Base-by-base conservation (phyloP, 1,284 basidiomycete species). In the Gymnopus androsaceus region DNA sequence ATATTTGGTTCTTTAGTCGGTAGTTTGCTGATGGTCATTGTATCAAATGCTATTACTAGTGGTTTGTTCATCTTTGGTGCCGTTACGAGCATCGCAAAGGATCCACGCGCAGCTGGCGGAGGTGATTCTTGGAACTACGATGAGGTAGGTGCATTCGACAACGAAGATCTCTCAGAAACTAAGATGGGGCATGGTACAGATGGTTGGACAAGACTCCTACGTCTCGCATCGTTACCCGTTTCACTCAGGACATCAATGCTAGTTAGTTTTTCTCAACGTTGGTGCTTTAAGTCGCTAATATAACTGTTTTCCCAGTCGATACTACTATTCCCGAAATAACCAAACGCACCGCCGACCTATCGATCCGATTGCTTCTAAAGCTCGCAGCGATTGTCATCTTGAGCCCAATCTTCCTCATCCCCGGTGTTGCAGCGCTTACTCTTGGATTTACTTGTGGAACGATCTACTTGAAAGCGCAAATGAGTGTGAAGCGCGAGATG, bases 401-500 rank as follows among this genome's bases (percentile, higher is more conserved):
- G 28, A 73, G 79, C 4, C 81, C 79, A 0, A 44, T 71, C n/a
- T 75, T 71, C 53, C 63, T 74, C 23, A 37, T 72, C 15, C 62
- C 70, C 7, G 69, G 72, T 15, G 51, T 78, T 21, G 46, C 70
- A 8, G 65, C 78, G n/a, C 75, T 76, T 50, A 68, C 78, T 11
- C 73, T 62, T 11, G 66, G 66, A n/a, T 55, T 45, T 31, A 61
- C 51, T 54, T 42, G 64, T 17, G 66, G 62, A n/a, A 73, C 73
- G 51, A 68, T 56, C 3, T 86, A 84, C 62, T 87, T 92, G 63
- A 83, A 83, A 64, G 84, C 84, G 17, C 90, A 92, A 66, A 73
- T 92, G 31, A 83, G 84, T 12, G 86, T 90, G 45, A 92, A 91
- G 65, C 79, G 85, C 15, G 84, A 88, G 65, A 85, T 85, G 85